Base-by-base conservation (phyloP, 1,284 basidiomycete species). In the Anthracocystis panici-leucophaei region DNA sequence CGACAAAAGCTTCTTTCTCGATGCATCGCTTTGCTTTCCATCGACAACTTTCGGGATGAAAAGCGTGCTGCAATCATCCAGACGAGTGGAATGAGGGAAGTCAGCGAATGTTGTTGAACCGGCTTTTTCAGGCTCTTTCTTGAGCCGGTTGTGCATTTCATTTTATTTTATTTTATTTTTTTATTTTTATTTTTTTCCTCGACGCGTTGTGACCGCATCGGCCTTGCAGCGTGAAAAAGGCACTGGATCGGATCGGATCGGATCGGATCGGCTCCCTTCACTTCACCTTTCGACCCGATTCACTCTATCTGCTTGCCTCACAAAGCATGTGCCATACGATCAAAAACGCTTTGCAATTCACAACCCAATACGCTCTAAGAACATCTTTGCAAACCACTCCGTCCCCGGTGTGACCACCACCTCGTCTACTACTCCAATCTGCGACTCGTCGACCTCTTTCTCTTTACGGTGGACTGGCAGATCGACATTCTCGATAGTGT, bases 361-460 rank as follows among this genome's bases (percentile, higher is more conserved):
- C 29, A 70, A 41, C 2, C 67, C 75, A 33, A 80, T 57, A 12
- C 78, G 65, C 21, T 70, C 66, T 5, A 80, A 46, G 53, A 82
- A 71, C 64, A 74, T 64, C 23, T 77, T 49, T 9, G 65, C 67
- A 23, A 82, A 82, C 80, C 80, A 81, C 6, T 65, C 61, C 1
- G 46, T 53, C 11, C 81, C 81, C 18, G 81, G 81, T 45, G 81
- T 75, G 12, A 31, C 60, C 11, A 62, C 67, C 41, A 82, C 75
- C 18, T 80, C 72, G n/a, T 75, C 69, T 12, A 62, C 65, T 31
- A 72, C 45, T 4, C 77, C 75, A 5, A 65, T 62, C 33, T 59
- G 61, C 29, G 65, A 54, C 40, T 53, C 69, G 20, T 57, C 41
- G 33, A 20, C 29, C n/a, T 45, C 48, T 3, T 54, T 2, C 11